These are phyloP conservation scores for Candida rishiriensis DNA, from an alignment of 805 yeast species.

Conservation along the genomic window DNA sequence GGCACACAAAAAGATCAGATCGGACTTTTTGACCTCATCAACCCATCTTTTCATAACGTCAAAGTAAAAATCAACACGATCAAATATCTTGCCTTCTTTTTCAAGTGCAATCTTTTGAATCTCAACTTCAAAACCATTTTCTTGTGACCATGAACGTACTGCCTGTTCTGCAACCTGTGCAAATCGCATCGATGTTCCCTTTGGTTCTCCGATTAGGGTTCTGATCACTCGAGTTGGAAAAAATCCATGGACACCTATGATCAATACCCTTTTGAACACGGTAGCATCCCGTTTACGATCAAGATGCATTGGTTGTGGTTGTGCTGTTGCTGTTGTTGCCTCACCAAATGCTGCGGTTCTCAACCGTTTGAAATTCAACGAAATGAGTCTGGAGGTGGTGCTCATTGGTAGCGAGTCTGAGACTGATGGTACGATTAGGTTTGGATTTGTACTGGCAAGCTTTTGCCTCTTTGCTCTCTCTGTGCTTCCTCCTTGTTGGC, in stretches of 20 bases:
- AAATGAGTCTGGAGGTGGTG: slow-evolving; percentile 6
- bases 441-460: slow-evolving; percentile 11
- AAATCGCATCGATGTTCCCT: slow-evolving; percentile 89
- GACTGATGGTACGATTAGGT: slow-evolving; percentile 26
- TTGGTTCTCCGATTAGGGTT: slow-evolving; percentile 90
- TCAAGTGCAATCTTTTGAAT: slow-evolving; percentile 93
- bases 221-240: slow-evolving; percentile 85
- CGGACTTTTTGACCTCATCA: slow-evolving; percentile 47
- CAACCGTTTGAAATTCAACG: slow-evolving; percentile 7
- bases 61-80: slow-evolving; percentile 78
- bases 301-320: slow-evolving; percentile 13
- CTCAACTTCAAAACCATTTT: slow-evolving; percentile 37
- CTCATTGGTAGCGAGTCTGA: slow-evolving; percentile 23
- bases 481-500: neutral
- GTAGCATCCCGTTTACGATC: slow-evolving; percentile 19
- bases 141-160: slow-evolving; percentile 62
- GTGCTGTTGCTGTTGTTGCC: slow-evolving; percentile 15
- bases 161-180: slow-evolving; percentile 86
- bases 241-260: slow-evolving; percentile 94
- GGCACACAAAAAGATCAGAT: slow-evolving; percentile 84
- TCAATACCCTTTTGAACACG: slow-evolving; percentile 53
- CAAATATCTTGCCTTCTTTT: slow-evolving; percentile 86
- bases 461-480: slow-evolving; percentile 8
- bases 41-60: slow-evolving; percentile 66
- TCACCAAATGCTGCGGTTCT: slow-evolving; percentile 2